phyloP scores from a whole-genome alignment of 1,284 basidiomycete genomes.

The Pyrrhoderma noxium region DNA sequence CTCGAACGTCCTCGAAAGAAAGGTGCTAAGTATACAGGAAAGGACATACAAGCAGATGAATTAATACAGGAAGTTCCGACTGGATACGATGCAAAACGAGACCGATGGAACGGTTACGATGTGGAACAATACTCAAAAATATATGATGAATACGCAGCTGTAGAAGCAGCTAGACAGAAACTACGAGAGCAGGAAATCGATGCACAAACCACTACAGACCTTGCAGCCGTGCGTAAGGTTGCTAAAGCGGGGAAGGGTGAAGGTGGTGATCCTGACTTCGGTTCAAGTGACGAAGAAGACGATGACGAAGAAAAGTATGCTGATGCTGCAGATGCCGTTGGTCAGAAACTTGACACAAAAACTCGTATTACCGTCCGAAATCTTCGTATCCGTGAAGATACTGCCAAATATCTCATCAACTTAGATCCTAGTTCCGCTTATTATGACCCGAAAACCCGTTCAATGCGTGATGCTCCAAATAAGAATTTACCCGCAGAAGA shows the following conservation, averaged over 20 bases:
- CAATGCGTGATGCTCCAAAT: conserved; percentile 95
- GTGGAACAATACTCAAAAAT: conserved; percentile 78
- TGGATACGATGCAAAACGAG: conserved; percentile 95
- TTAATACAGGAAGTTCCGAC: conserved; percentile 70
- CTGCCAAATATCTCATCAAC: conserved; percentile 98
- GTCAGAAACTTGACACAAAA: conserved; percentile 96
- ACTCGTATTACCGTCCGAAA: conserved; percentile 98
- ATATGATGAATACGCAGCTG: conserved; percentile 90
- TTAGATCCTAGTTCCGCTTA: conserved; percentile 93
- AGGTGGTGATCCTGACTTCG: conserved; percentile 85
- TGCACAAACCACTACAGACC: conserved; percentile 87
- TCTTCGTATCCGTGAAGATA: conserved; percentile 97
- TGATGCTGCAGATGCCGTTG: conserved; percentile 94
- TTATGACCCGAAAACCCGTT: conserved; percentile 99
- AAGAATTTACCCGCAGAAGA: conserved; percentile 78
- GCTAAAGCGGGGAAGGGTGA: conserved; percentile 69
- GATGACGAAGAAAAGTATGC: conserved; percentile 96
- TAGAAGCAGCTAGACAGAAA: conserved; percentile 87
- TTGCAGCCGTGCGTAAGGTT: conserved; percentile 74
- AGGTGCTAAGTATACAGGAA: conserved; percentile 91
- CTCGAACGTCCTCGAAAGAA: conserved; percentile 94
- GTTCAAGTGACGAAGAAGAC: conserved; percentile 92
- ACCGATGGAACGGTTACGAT: conserved; percentile 99
- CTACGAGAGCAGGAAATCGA: conserved; percentile 95
- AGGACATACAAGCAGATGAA: conserved; percentile 89